phyloP scores from a whole-genome alignment of 129 eudicot genomes.

The Flaveria brownii region DNA sequence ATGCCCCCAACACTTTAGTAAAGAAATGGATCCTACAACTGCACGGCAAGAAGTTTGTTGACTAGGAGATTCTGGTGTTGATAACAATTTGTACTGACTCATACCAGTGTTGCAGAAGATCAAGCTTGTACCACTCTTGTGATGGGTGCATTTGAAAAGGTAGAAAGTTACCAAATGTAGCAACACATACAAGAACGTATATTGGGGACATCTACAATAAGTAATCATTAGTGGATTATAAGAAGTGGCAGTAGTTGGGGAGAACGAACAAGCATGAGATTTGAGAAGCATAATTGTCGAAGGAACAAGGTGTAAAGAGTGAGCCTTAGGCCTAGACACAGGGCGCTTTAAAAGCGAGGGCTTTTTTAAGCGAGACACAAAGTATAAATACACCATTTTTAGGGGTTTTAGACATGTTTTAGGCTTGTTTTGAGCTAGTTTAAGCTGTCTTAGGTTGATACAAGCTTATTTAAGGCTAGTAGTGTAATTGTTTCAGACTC shows the following conservation, averaged over 20 bases:
- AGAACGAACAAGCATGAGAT: not conserved
- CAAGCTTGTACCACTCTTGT: not conserved
- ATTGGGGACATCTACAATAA: not conserved
- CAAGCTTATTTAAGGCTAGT: no score
- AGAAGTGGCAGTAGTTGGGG: not conserved
- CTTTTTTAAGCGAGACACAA: no score
- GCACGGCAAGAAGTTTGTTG: not conserved
- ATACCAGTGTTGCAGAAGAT: not conserved
- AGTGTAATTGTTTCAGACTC: no score
- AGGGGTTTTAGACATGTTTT: no score
- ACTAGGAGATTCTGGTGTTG: not conserved
- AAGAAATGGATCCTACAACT: not conserved
- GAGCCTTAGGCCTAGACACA: no score
- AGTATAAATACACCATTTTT: no score
- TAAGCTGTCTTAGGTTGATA: no score
- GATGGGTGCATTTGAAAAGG: not conserved
- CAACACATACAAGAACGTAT: not conserved
- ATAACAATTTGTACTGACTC: not conserved
- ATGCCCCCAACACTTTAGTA: no score
- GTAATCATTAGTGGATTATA: not conserved
- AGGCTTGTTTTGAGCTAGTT: no score
- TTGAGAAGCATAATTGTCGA: no score
- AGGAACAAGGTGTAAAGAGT: no score
- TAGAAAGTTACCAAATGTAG: not conserved
- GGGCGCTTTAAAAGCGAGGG: no score